These are phyloP conservation scores for Plectosphaerella cucumerina DNA, from an alignment of 2,329 filamentous ascomycete species.

Conservation along the genomic window DNA sequence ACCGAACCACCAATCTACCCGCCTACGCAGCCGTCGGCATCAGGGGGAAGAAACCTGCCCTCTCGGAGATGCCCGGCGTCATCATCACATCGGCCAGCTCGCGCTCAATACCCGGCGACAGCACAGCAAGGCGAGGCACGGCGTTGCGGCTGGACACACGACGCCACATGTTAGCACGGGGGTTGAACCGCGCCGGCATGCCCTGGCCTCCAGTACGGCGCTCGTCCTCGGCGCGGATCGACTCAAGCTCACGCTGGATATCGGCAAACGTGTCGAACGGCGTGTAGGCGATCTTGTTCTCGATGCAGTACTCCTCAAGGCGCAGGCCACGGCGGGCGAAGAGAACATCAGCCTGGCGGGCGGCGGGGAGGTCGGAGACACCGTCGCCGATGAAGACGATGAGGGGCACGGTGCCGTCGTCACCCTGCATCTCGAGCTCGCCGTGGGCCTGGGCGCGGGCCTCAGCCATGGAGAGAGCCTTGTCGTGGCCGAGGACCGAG, in stretches of 20 bases:
- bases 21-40: background rate
- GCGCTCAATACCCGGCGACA: constrained; percentile 48
- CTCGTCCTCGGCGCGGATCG: constrained; percentile 55
- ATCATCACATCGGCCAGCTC: constrained; percentile 53
- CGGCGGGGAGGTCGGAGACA: constrained; percentile 62
- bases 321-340: constrained; percentile 62
- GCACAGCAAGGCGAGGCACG: constrained; percentile 29
- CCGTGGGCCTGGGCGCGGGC: constrained; percentile 44
- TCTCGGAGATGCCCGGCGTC: constrained; percentile 19
- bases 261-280: constrained; percentile 64
- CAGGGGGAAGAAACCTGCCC: background rate
- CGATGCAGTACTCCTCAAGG: constrained; percentile 62
- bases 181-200: constrained; percentile 59
- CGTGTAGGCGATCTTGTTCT: constrained; percentile 56
- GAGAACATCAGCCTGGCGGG: constrained; percentile 62
- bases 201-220: constrained; percentile 57
- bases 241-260: constrained; percentile 56
- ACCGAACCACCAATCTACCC: background rate
- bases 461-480: constrained; percentile 60
- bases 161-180: constrained; percentile 65
- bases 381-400: constrained; percentile 69
- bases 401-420: constrained; percentile 59
- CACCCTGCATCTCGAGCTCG: constrained; percentile 39
- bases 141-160: constrained; percentile 54
- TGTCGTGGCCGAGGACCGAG: constrained; percentile 62